Conservation (phyloP, 345 rosid species). For the Erodium maritimum region DNA sequence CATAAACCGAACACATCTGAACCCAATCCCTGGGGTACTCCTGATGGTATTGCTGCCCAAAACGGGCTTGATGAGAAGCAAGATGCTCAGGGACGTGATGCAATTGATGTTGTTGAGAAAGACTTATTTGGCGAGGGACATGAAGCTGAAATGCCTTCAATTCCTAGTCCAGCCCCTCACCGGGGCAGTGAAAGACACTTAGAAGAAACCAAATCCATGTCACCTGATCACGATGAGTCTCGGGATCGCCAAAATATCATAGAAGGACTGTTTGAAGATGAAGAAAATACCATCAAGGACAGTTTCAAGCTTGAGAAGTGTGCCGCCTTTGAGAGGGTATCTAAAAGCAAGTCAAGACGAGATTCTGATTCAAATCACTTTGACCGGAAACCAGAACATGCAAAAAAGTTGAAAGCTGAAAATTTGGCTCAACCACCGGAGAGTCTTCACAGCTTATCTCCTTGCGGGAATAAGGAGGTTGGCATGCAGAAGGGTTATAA, state of each 20-base stretch:
- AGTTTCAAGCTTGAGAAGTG: slow-evolving; percentile 36
- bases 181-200: slow-evolving; percentile 15
- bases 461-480: slow-evolving; percentile 20
- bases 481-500: slow-evolving; percentile 26
- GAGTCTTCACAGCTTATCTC: slow-evolving; percentile 23
- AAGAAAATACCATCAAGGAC: slow-evolving; percentile 30
- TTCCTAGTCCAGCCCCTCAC: slow-evolving; percentile 8
- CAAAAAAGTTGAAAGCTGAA: slow-evolving; percentile 48
- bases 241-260: slow-evolving; percentile 51
- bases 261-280: slow-evolving; percentile 76
- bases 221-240: slow-evolving; percentile 31
- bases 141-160: slow-evolving; percentile 33
- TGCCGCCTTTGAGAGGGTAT: slow-evolving; percentile 34
- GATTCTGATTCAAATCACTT: slow-evolving; percentile 28
- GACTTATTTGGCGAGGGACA: slow-evolving; percentile 44
- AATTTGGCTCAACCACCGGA: slow-evolving; percentile 27
- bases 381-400: slow-evolving; percentile 31
- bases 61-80: slow-evolving; percentile 33
- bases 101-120: slow-evolving; percentile 36
- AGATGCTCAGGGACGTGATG: slow-evolving; percentile 43
- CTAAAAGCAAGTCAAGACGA: slow-evolving; percentile 40
- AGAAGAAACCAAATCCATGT: slow-evolving; percentile 22
- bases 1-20: slow-evolving; percentile 33
- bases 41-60: slow-evolving; percentile 16
- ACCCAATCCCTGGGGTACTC: slow-evolving; percentile 8